Conservation (phyloP, 352 stramenopile genomes). For the Globisporangium parvum region DNA sequence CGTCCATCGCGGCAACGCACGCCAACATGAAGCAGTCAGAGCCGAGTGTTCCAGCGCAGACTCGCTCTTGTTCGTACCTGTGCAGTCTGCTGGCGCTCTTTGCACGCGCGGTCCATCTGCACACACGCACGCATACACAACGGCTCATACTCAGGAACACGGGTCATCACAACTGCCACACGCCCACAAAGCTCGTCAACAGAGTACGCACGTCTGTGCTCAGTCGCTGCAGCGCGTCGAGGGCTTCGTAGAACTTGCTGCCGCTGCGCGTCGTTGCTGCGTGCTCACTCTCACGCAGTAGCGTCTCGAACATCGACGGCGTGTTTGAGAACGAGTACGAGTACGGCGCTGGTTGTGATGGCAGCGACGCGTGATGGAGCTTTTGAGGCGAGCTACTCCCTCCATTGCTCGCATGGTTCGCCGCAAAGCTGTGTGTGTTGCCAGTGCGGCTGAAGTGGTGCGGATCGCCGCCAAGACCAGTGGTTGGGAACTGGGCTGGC, state of each 20-base stretch:
- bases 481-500: too few relatives aligned
- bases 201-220: slow-evolving; percentile 22
- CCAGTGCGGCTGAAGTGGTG: slow-evolving; percentile 14
- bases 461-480: not conserved
- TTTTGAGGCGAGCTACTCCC: slow-evolving; percentile 7
- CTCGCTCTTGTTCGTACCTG: slow-evolving; percentile 8
- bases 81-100: slow-evolving; percentile 9
- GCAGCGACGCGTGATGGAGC: not conserved
- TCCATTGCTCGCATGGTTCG: too few relatives aligned
- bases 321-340: slow-evolving; percentile 15
- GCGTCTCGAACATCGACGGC: slow-evolving; percentile 43
- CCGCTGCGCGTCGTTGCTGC: slow-evolving; percentile 19
- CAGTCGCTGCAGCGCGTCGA: slow-evolving; percentile 32
- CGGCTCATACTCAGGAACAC: slow-evolving; percentile 5
- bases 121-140: not conserved
- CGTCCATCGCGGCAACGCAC: too few relatives aligned
- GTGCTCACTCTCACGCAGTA: slow-evolving; percentile 28
- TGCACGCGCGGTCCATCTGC: slow-evolving; percentile 18
- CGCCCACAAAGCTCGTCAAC: slow-evolving; percentile 9
- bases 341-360: slow-evolving; percentile 5
- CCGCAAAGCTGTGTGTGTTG: slow-evolving; percentile 6
- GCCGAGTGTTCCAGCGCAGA: too few relatives aligned
- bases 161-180: not conserved
- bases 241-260: slow-evolving; percentile 30
- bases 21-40: too few relatives aligned